Evolutionary conservation across 441 rosid genomes (phyloP), one percentile per base, ranked within the genome.

Genomic region (Erodium trifolium): DNA sequence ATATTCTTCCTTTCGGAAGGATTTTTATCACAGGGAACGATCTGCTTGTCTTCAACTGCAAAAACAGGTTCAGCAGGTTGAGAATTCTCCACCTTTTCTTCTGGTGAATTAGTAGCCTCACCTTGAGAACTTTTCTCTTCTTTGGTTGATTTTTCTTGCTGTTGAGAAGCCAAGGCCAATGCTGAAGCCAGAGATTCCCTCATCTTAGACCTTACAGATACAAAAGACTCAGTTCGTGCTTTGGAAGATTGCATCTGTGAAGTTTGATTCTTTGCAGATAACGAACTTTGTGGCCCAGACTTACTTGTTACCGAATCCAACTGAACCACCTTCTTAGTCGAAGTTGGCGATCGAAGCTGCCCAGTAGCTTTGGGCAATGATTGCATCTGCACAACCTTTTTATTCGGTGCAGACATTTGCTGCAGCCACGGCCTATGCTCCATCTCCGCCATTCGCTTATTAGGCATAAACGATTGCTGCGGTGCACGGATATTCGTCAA

Each of bases 351-450:
- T 35, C 68, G 81, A 73, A 80, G 93, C 39, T 77, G 70, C 62
- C 79, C 80, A 0, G 82, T 71, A 43, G 73, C 60, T 53, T 59
- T 80, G 10, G 78, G 67, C 68, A 71, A 34, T 13, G 81, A 72
- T 51, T 82, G 86, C 69, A 78, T 68, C 11, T 82, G 86, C 4
- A 78, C 67, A 65, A 73, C 68, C 71, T 78, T 79, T 67, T 75
- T 85, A 71, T 80, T 80, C 23, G 83, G 76, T 29, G 83, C 70
- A 57, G 86, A 67, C 43, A 70, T 29, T 55, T 80, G 89, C 74
- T 85, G 91, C 80, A 91, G 74, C 98, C 97, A 94, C 29, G 98
- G 99, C 77, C 94, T 82, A 72, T 74, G 82, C 72, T 89, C 92
- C 74, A 64, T 31, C 10, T 79, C 83, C 8, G 76, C 76, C 67